Evolutionary conservation across 2,329 filamentous ascomycete genomes (phyloP).

Genomic region (Fonsecaea multimorphosa): DNA sequence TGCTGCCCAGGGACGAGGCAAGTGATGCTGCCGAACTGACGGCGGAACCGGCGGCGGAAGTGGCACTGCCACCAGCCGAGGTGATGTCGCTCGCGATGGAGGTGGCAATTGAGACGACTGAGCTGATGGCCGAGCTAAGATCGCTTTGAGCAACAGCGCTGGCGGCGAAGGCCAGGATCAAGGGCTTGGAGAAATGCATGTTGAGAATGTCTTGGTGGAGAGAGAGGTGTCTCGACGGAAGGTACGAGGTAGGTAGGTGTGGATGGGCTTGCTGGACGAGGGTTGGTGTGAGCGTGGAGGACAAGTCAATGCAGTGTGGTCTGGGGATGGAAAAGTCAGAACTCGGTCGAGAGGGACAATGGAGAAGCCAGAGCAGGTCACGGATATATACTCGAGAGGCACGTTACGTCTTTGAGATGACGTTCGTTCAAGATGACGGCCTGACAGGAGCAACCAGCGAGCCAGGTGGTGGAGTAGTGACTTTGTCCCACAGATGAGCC

Average conservation of each 20-base stretch:
- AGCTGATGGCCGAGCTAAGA: conserved; percentile 24
- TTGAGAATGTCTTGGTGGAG: not conserved
- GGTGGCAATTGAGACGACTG: conserved; percentile 24
- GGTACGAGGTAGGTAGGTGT: too few species aligned
- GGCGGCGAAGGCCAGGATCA: conserved; percentile 30
- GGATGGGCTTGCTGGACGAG: not conserved
- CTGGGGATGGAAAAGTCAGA: not conserved
- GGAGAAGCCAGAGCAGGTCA: not conserved
- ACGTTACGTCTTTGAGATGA: too few species aligned
- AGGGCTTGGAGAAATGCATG: conserved; percentile 35
- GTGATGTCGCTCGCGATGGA: conserved; percentile 20
- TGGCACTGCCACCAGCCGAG: conserved; percentile 22
- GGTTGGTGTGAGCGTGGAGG: not conserved
- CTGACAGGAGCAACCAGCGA: not conserved
- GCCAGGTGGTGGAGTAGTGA: not conserved
- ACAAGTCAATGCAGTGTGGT: too few species aligned
- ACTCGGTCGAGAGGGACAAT: not conserved
- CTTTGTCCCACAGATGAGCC: conserved; percentile 10
- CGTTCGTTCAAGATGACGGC: conserved; percentile 2
- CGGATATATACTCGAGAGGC: conserved; percentile 3
- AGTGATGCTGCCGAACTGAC: conserved; percentile 25
- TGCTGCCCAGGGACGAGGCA: conserved; percentile 27
- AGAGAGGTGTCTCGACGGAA: too few species aligned
- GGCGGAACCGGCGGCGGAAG: conserved; percentile 14
- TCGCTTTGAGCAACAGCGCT: conserved; percentile 26